Evolutionary conservation across 2,329 filamentous ascomycete species (phyloP).

Genomic region (Bipolaris gigantea): DNA sequence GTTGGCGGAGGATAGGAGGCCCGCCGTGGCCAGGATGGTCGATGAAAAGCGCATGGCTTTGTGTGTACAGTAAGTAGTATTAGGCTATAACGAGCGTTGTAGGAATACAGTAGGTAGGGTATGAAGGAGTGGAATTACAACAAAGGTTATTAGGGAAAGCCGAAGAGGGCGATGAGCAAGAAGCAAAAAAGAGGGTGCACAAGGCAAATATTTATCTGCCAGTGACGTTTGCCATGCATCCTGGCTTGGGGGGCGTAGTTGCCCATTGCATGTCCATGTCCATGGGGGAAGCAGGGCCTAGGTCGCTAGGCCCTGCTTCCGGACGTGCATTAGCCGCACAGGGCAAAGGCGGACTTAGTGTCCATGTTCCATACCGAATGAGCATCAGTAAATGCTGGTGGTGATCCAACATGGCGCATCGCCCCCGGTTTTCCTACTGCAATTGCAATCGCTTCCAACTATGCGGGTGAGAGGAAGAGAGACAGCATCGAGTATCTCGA

Average conservation of each 20-base stretch:
- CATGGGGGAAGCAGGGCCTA: too few relatives aligned
- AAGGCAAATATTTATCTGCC: constrained; percentile 17
- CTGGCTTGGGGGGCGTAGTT: constrained; percentile 1
- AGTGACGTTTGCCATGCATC: constrained; percentile 21
- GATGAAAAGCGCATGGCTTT: constrained; percentile 43
- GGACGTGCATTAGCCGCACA: constrained; percentile 23
- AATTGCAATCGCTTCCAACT: neutral
- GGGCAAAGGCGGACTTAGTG: constrained; percentile 19
- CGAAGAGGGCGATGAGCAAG: constrained; percentile 2
- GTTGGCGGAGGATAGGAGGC: constrained; percentile 46
- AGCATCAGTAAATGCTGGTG: constrained; percentile 10
- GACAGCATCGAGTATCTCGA: neutral
- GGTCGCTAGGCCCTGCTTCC: constrained; percentile 6
- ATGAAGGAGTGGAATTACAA: constrained; percentile 10
- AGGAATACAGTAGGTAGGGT: neutral
- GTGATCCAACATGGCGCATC: neutral
- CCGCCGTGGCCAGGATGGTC: constrained; percentile 42
- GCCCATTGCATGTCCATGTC: constrained; percentile 1
- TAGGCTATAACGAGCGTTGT: neutral
- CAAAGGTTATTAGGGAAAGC: constrained; percentile 1
- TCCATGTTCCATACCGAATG: constrained; percentile 11
- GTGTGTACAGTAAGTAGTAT: constrained; percentile 4
- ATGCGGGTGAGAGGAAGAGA: neutral
- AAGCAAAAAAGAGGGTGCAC: constrained; percentile 6
- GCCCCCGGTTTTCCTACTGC: neutral